These are phyloP conservation scores for Calamus simplicifolius DNA, from an alignment of 176 grass and related monocot genomes.

Conservation along the genomic window DNA sequence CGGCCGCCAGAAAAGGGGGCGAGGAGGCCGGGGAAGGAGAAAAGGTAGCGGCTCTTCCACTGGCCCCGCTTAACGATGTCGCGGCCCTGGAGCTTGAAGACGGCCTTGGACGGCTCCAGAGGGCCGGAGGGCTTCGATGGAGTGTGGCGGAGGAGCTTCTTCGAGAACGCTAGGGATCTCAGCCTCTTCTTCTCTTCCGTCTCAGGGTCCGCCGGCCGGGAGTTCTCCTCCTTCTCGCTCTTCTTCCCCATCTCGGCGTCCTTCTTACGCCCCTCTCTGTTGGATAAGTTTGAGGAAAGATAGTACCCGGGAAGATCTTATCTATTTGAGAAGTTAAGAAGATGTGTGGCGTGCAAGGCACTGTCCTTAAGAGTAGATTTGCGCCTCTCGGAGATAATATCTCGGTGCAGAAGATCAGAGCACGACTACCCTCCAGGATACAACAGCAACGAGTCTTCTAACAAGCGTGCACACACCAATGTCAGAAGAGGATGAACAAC, in stretches of 20 bases:
- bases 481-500: too few relatives aligned
- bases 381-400: too few relatives aligned
- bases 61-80: constrained; percentile 72
- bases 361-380: too few relatives aligned
- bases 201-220: constrained; percentile 30
- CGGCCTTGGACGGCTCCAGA: constrained; percentile 43
- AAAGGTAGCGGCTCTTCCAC: constrained; percentile 75
- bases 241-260: constrained; percentile 15
- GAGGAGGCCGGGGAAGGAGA: constrained; percentile 85
- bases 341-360: too few relatives aligned
- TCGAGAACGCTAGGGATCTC: constrained; percentile 61
- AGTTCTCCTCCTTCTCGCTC: constrained; percentile 1
- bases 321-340: too few relatives aligned
- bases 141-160: constrained; percentile 42
- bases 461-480: too few relatives aligned
- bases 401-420: too few relatives aligned
- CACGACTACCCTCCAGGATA: too few relatives aligned
- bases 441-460: too few relatives aligned
- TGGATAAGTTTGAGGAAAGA: too few relatives aligned
- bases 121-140: constrained; percentile 19
- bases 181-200: constrained; percentile 47
- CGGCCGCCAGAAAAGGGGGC: constrained; percentile 44
- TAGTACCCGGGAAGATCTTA: too few relatives aligned
- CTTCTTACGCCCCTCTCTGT: too few relatives aligned
- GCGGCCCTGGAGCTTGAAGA: constrained; percentile 62